These are phyloP conservation scores for Pascua sp. DNA, from an alignment of 1,284 basidiomycete species.

Conservation along the genomic window DNA sequence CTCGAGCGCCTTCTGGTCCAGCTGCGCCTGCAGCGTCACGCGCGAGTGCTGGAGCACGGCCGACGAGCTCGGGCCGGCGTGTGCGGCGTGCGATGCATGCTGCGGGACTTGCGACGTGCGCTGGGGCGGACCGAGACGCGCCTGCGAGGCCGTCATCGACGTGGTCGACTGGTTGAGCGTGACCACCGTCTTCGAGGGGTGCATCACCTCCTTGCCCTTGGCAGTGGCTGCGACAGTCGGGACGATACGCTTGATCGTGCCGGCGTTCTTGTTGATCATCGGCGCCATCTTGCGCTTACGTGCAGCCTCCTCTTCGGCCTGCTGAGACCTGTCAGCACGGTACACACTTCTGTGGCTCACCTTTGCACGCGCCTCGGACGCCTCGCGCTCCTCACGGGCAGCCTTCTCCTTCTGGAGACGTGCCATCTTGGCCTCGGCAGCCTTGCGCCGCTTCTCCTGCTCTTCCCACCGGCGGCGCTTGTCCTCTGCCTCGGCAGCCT, in stretches of 20 bases:
- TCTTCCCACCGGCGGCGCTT: constrained; percentile 54
- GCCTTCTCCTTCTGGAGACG: constrained; percentile 32
- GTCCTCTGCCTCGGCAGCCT: constrained; percentile 60
- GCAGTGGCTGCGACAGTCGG: constrained; percentile 1
- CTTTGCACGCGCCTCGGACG: constrained; percentile 24
- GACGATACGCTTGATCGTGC: constrained; percentile 9
- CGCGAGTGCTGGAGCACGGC: constrained; percentile 40
- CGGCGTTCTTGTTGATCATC: constrained; percentile 11
- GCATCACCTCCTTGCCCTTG: constrained; percentile 28
- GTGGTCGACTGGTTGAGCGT: constrained; percentile 19
- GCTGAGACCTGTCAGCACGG: constrained; percentile 5
- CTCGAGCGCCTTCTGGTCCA: constrained; percentile 53
- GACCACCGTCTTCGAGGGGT: constrained; percentile 10
- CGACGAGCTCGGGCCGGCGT: constrained; percentile 54
- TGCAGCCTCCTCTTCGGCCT: constrained; percentile 42
- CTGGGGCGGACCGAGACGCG: constrained; percentile 41
- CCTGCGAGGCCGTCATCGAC: constrained; percentile 18
- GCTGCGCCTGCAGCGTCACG: constrained; percentile 41
- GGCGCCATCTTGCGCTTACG: constrained; percentile 49
- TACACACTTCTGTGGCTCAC: constrained; percentile 15
- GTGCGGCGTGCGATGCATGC: not conserved
- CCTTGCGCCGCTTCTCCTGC: constrained; percentile 44
- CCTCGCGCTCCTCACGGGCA: constrained; percentile 34
- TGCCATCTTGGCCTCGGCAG: constrained; percentile 38
- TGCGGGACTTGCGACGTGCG: constrained; percentile 20